phyloP scores from a whole-genome alignment of 306 rosid genomes.

The Glycine soja region DNA sequence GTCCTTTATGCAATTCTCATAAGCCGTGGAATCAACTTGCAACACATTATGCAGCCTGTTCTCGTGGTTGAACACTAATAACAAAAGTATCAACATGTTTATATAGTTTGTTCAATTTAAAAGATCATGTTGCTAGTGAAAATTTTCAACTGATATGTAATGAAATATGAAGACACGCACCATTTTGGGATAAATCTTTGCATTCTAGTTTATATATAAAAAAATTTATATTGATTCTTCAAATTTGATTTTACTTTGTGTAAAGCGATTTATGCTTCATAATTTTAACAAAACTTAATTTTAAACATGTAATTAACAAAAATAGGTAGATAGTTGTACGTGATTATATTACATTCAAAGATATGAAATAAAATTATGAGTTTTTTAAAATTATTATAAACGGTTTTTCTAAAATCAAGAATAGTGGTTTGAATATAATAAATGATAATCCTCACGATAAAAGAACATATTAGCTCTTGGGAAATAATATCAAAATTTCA shows the following conservation, averaged over 20 bases:
- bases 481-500: too few species aligned
- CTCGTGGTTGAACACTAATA: constrained; percentile 38
- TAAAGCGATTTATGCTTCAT: neutral
- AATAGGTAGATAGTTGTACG: neutral
- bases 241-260: neutral
- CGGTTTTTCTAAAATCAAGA: neutral
- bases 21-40: constrained; percentile 35
- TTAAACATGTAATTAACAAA: neutral
- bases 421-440: neutral
- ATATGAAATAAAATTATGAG: neutral
- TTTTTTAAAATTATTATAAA: neutral
- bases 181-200: neutral
- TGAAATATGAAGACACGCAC: neutral
- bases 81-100: constrained; percentile 8
- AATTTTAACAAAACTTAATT: neutral
- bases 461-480: too few species aligned
- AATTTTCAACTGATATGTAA: neutral
- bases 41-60: constrained; percentile 8
- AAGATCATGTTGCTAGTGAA: neutral
- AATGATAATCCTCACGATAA: too few species aligned
- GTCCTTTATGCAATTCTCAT: constrained; percentile 31
- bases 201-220: neutral
- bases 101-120: neutral
- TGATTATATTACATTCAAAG: neutral
- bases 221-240: neutral